Conservation (phyloP, 2,329 filamentous ascomycete genomes). For the Monosporascus ibericus region DNA sequence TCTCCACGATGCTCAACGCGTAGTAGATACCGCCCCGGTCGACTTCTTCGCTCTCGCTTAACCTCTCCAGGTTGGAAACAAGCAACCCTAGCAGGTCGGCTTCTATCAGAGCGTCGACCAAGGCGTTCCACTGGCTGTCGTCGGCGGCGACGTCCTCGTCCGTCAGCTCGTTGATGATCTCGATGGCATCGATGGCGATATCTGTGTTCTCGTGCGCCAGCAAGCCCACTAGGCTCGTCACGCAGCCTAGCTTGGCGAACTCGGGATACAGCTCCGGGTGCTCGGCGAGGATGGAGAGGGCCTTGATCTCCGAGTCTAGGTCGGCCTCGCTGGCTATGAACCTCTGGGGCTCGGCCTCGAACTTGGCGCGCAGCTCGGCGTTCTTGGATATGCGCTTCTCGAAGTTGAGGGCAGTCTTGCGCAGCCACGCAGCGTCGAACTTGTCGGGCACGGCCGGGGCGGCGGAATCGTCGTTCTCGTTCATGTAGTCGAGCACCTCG, state of each 20-base stretch:
- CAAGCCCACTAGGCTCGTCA: slow-evolving; percentile 64
- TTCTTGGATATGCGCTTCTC: slow-evolving; percentile 91
- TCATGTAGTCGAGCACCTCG: slow-evolving; percentile 82
- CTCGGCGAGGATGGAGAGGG: slow-evolving; percentile 78
- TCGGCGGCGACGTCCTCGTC: slow-evolving; percentile 86
- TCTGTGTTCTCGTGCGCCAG: slow-evolving; percentile 95
- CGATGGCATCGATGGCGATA: slow-evolving; percentile 84
- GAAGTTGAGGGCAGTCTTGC: slow-evolving; percentile 73
- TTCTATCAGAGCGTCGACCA: slow-evolving; percentile 63
- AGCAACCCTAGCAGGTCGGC: slow-evolving; percentile 70
- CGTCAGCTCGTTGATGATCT: slow-evolving; percentile 84
- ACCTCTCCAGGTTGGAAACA: slow-evolving; percentile 68
- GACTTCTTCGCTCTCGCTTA: slow-evolving; percentile 66
- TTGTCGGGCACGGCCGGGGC: slow-evolving; percentile 53
- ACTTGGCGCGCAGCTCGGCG: slow-evolving; percentile 68
- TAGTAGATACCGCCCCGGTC: slow-evolving; percentile 86
- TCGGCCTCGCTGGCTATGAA: slow-evolving; percentile 60
- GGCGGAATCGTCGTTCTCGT: slow-evolving; percentile 38
- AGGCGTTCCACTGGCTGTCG: slow-evolving; percentile 70
- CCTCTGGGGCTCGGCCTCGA: slow-evolving; percentile 22
- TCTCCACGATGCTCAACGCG: slow-evolving; percentile 76
- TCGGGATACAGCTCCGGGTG: slow-evolving; percentile 56
- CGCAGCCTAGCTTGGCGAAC: slow-evolving; percentile 24
- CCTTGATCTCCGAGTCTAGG: slow-evolving; percentile 81
- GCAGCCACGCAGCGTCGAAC: slow-evolving; percentile 78